These are phyloP conservation scores for Phallus indusiatus DNA, from an alignment of 768 basidiomycete species.

Conservation along the genomic window DNA sequence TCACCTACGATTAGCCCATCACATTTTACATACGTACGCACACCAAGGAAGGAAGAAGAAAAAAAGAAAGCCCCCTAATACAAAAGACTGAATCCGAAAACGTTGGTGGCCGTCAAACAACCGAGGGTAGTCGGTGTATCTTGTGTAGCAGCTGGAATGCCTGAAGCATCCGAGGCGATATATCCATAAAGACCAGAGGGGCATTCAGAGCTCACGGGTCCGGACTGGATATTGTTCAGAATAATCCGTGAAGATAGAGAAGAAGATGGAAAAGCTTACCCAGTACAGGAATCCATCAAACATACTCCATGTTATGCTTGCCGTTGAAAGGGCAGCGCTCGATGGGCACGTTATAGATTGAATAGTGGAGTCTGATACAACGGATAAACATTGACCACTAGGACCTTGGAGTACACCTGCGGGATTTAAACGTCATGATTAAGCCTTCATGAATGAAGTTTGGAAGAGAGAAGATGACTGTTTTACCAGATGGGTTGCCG, in stretches of 20 bases:
- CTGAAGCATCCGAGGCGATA: background rate
- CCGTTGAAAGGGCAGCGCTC: background rate
- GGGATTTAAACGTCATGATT: background rate
- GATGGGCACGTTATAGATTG: background rate
- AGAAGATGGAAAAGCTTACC: background rate
- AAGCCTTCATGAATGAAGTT: background rate
- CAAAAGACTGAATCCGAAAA: constrained; percentile 2
- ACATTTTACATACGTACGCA: too few species aligned
- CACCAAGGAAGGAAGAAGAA: too few species aligned
- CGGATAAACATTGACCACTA: constrained; percentile 1
- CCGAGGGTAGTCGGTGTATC: constrained; percentile 1
- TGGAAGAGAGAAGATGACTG: background rate
- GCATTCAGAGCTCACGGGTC: background rate
- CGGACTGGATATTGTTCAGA: background rate
- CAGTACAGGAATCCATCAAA: background rate
- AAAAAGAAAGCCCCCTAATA: background rate
- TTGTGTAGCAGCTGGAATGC: background rate
- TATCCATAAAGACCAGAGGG: constrained; percentile 5
- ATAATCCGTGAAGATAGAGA: background rate
- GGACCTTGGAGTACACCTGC: background rate
- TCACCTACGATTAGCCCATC: too few species aligned
- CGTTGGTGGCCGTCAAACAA: background rate
- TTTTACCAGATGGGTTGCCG: background rate
- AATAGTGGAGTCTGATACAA: background rate
- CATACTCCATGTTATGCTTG: background rate